A percentile compares a stretch with the other conserved stretches of the same genome.
These are phyloP conservation scores for Dothideomycetidae sp. DNA, from an alignment of 2,329 filamentous ascomycete species.

Conservation along the genomic window DNA sequence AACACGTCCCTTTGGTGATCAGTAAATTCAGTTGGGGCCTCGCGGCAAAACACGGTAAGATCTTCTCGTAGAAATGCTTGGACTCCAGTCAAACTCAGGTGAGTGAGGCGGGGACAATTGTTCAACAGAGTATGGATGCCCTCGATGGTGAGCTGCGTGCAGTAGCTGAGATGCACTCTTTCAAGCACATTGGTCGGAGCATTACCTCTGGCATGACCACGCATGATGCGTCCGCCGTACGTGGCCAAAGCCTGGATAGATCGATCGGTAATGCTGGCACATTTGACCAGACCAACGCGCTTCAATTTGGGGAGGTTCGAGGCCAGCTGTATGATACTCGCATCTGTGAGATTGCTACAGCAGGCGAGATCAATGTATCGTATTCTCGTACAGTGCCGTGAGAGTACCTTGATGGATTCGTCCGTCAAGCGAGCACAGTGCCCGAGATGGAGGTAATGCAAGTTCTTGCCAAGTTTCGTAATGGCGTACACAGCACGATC, in stretches of 20 bases:
- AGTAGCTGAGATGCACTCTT: constrained; percentile 92
- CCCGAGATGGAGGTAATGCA: constrained; percentile 91
- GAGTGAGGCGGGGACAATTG: constrained; percentile 80
- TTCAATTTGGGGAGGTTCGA: constrained; percentile 76
- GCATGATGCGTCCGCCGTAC: constrained; percentile 18
- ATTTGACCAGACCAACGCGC: constrained; percentile 90
- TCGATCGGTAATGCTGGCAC: constrained; percentile 72
- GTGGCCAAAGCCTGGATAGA: constrained; percentile 76
- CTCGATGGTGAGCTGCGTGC: constrained; percentile 69
- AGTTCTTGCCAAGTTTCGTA: constrained; percentile 77
- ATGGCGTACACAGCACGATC: constrained; percentile 80
- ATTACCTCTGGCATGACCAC: constrained; percentile 8
- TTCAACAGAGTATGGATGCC: constrained; percentile 83
- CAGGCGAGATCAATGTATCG: constrained; percentile 97
- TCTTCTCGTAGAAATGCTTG: constrained; percentile 79
- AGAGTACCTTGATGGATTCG: constrained; percentile 67
- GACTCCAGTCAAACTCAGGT: constrained; percentile 87
- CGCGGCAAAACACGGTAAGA: constrained; percentile 70
- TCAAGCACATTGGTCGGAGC: constrained; percentile 58
- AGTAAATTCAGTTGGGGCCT: constrained; percentile 85
- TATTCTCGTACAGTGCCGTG: constrained; percentile 79
- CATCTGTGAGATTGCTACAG: constrained; percentile 75
- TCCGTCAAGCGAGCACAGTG: constrained; percentile 90
- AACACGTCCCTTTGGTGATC: constrained; percentile 91
- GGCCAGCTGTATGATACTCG: constrained; percentile 70